phyloP scores from a whole-genome alignment of 2,329 filamentous ascomycete species.

The Diaporthe velutina region DNA sequence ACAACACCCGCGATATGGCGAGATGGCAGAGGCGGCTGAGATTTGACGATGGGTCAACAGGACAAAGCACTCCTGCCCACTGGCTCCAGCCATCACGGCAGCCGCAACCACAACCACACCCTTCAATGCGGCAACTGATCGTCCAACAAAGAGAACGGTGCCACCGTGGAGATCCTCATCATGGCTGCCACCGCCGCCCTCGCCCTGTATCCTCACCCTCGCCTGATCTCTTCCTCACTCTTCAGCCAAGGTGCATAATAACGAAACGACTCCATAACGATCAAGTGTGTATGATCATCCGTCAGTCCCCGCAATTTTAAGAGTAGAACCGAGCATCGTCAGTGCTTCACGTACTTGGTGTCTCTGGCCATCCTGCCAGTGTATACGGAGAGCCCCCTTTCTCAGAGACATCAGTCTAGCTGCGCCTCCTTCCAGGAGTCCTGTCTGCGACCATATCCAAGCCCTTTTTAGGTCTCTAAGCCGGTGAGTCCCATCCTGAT shows the following conservation, averaged over 20 bases:
- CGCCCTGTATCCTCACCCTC: not conserved
- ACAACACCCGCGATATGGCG: not conserved
- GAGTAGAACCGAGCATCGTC: slow-evolving; percentile 15
- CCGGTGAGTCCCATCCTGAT: slow-evolving; percentile 28
- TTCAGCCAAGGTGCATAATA: not conserved
- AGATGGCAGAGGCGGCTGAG: slow-evolving; percentile 22
- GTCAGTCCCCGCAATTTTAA: slow-evolving; percentile 19
- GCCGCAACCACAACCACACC: not conserved
- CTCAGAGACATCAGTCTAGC: not conserved
- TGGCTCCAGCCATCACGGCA: slow-evolving; percentile 10
- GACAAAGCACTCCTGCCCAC: slow-evolving; percentile 15
- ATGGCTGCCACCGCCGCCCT: not conserved
- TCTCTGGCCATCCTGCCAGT: not conserved
- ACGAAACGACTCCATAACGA: not conserved
- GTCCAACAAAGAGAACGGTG: slow-evolving; percentile 6
- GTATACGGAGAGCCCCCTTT: not conserved
- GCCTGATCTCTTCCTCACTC: not conserved
- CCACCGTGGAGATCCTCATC: slow-evolving; percentile 26
- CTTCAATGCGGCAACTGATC: slow-evolving; percentile 11
- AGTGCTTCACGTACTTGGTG: not conserved
- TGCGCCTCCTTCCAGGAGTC: slow-evolving; percentile 19
- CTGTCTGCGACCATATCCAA: slow-evolving; percentile 24
- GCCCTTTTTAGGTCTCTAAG: slow-evolving; percentile 23
- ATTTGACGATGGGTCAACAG: slow-evolving; percentile 13
- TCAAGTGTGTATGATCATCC: not conserved